Evolutionary conservation across 1,284 basidiomycete species (phyloP), one percentile per base, ranked within the genome.

Genomic region (Trichosporon sp.): DNA sequence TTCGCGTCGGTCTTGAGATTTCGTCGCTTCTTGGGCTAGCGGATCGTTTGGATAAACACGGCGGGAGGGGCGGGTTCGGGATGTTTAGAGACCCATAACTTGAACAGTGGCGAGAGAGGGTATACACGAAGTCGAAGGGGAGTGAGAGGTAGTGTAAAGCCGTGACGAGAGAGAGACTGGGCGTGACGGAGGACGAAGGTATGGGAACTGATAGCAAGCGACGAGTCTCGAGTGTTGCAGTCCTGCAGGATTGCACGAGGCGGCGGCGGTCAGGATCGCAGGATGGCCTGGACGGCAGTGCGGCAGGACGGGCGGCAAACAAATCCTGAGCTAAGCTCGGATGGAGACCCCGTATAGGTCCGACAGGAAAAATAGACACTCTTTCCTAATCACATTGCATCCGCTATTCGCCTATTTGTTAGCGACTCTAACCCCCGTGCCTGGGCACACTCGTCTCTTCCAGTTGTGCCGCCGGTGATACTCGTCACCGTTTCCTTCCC

Each of bases 261-360:
- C 51, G 51, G 51, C 51, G 51, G 51, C 51, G 51, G 48, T 16
- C 51, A 21, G 38, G 38, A 12, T 37, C 38, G 38, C 38, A 40
- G 38, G 10, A 37, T 11, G 38, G 35, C 35, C 38, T 11, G 38
- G 38, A 37, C 38, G 38, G 35, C 35, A 37, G 35, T 37, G 38
- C 38, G 38, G 38, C 38, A 40, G 51, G 48, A n/a, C 51, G 59
- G 32, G 59, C 59, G 59, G 59, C 59, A 63, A 63, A 63, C 59
- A 63, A 63, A 37, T 63, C 59, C 59, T 63, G 59, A 63, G 32
- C 32, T 63, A 16, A 16, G n/a, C 8, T 63, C 59, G 59, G 59
- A 63, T 63, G 59, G 59, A 37, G 59, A 37, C 59, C 59, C 59
- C 59, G 59, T 63, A 35, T 35, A 63, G 59, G 59, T 11, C 59